Evolutionary conservation across 768 basidiomycete genomes (phyloP).

Genomic region (Termitomyces sp.): DNA sequence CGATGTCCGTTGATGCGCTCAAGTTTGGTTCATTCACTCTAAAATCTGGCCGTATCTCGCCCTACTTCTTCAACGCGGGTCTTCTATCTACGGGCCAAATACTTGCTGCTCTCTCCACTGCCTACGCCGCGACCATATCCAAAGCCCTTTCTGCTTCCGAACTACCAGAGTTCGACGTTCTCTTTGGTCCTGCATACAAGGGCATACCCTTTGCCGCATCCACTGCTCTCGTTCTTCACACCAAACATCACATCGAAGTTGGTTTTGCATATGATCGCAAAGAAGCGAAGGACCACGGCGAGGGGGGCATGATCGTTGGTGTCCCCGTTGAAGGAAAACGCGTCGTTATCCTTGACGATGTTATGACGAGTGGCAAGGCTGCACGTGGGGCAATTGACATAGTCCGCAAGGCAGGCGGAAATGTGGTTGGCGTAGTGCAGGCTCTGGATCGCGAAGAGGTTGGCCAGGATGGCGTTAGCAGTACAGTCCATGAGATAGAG

Average conservation of each 20-base stretch:
- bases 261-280: slow-evolving; percentile 94
- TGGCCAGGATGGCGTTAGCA: slow-evolving; percentile 61
- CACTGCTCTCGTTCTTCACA: slow-evolving; percentile 71
- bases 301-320: slow-evolving; percentile 91
- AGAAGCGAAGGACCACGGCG: slow-evolving; percentile 94
- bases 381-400: slow-evolving; percentile 79
- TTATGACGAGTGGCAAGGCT: slow-evolving; percentile 91
- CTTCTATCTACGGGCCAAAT: too few relatives aligned
- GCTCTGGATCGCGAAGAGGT: slow-evolving; percentile 86
- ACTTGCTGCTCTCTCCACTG: slow-evolving; percentile 69
- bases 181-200: slow-evolving; percentile 98
- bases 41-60: slow-evolving; percentile 77
- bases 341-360: slow-evolving; percentile 92
- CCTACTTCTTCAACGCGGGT: too few relatives aligned
- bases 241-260: slow-evolving; percentile 56
- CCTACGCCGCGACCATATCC: slow-evolving; percentile 81
- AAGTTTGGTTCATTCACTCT: slow-evolving; percentile 91
- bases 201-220: slow-evolving; percentile 91
- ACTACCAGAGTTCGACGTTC: slow-evolving; percentile 64
- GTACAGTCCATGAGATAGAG: slow-evolving; percentile 84
- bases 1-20: slow-evolving; percentile 69
- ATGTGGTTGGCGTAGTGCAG: slow-evolving; percentile 86
- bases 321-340: slow-evolving; percentile 74
- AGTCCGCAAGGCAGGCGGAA: slow-evolving; percentile 64
- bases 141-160: slow-evolving; percentile 34